Percentiles rank a stretch among this genome's conserved stretches.
Evolutionary conservation across 176 grass and related monocot species (phyloP).

Genomic region (Lolium rigidum): DNA sequence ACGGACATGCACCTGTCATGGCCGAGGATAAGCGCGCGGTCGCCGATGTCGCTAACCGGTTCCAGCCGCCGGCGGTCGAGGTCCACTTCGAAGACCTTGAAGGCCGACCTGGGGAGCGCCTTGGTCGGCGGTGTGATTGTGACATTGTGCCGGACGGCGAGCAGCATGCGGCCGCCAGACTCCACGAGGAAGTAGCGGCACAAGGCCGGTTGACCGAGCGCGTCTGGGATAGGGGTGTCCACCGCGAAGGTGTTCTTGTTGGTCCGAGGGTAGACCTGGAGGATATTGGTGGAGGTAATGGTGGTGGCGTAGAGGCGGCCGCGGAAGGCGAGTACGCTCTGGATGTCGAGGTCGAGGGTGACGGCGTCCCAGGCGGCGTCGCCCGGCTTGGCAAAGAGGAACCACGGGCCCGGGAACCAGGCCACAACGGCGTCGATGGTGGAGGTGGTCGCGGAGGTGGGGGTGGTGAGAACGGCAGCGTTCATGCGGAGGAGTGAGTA

Average conservation of each 20-base stretch:
- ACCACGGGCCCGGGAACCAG: conserved; percentile 11
- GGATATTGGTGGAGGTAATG: neutral
- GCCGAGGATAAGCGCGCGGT: conserved; percentile 34
- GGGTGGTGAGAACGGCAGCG: neutral
- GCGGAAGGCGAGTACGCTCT: conserved; percentile 20
- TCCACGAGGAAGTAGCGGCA: conserved; percentile 22
- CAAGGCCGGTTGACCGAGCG: neutral
- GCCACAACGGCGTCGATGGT: too few species aligned
- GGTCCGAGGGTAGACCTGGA: conserved; percentile 20
- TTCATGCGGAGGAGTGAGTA: conserved; percentile 12
- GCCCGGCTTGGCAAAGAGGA: conserved; percentile 25
- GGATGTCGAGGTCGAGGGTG: neutral
- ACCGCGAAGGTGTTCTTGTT: neutral
- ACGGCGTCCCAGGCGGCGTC: conserved; percentile 20
- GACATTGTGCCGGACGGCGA: neutral
- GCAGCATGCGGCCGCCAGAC: conserved; percentile 14
- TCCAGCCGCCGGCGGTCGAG: neutral
- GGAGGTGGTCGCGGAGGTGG: neutral
- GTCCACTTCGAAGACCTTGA: conserved; percentile 18
- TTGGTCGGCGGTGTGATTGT: neutral
- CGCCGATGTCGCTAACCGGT: conserved; percentile 23
- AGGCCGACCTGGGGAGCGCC: too few species aligned
- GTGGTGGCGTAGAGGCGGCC: conserved; percentile 34
- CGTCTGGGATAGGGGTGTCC: neutral
- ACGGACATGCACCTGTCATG: conserved; percentile 28